These are phyloP conservation scores for Penicillium hordei DNA, from an alignment of 2,329 filamentous ascomycete genomes.

Conservation along the genomic window DNA sequence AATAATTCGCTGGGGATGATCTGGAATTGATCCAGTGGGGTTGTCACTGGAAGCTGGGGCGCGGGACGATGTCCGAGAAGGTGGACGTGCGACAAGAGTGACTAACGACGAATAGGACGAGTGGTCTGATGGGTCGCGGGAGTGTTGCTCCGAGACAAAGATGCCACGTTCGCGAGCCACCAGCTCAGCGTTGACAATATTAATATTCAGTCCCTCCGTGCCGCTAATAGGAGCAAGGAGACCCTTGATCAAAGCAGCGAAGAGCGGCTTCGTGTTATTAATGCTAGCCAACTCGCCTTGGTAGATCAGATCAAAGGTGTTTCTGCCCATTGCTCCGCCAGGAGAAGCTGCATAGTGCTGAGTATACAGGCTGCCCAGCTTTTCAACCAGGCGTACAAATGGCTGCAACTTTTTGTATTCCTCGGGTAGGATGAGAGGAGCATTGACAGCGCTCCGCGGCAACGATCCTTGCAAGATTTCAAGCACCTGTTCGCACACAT, in stretches of 20 bases:
- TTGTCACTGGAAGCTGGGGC: constrained; percentile 31
- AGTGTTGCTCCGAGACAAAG: constrained; percentile 71
- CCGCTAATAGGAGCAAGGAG: constrained; percentile 69
- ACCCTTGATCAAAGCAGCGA: constrained; percentile 76
- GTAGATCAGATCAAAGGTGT: constrained; percentile 73
- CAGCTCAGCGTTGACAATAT: constrained; percentile 77
- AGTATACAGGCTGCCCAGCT: constrained; percentile 76
- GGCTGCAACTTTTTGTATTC: constrained; percentile 77
- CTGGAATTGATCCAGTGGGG: neutral
- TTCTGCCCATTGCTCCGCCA: constrained; percentile 54
- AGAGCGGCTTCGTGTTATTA: constrained; percentile 73
- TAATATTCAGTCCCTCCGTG: constrained; percentile 66
- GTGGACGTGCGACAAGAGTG: constrained; percentile 60
- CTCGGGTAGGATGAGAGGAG: constrained; percentile 75
- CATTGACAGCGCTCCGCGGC: constrained; percentile 75
- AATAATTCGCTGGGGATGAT: constrained; percentile 53
- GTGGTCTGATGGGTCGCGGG: constrained; percentile 59
- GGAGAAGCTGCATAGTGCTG: constrained; percentile 62
- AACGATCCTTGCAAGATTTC: constrained; percentile 71
- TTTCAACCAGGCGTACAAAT: constrained; percentile 73
- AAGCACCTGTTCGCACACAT: constrained; percentile 77
- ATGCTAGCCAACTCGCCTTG: constrained; percentile 71
- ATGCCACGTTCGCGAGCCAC: constrained; percentile 76
- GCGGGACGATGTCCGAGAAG: constrained; percentile 36
- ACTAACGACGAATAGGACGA: constrained; percentile 67